A percentile compares a stretch with the other conserved stretches of the same genome.
These are phyloP conservation scores for Arabidopsis suecica DNA, from an alignment of 345 rosid genomes.

Conservation along the genomic window DNA sequence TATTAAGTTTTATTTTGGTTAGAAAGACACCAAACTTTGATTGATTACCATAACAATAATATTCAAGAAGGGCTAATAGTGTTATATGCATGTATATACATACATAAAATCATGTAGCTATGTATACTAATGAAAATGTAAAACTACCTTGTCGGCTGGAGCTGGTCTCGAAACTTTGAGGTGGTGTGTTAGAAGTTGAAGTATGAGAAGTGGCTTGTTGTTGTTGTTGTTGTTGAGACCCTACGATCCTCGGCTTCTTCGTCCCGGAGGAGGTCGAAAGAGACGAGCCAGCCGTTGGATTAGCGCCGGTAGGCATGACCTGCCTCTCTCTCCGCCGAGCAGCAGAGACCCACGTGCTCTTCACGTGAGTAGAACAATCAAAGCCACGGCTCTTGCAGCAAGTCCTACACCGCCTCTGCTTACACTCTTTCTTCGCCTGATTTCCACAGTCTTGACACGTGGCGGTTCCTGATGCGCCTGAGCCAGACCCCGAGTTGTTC, in stretches of 20 bases:
- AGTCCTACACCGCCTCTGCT: conserved; percentile 83
- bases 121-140: background rate
- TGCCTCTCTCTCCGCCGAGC: conserved; percentile 90
- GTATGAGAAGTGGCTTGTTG: conserved; percentile 81
- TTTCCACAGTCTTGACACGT: conserved; percentile 99
- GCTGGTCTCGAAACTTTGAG: conserved; percentile 89
- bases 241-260: conserved; percentile 78
- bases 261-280: conserved; percentile 73
- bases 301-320: conserved; percentile 48
- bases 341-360: conserved; percentile 99
- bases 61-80: background rate
- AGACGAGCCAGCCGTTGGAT: conserved; percentile 67
- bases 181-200: conserved; percentile 91
- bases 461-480: conserved; percentile 56
- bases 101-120: conserved; percentile 24
- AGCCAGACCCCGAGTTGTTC: conserved; percentile 48
- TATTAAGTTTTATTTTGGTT: background rate
- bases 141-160: conserved; percentile 84
- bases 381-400: conserved; percentile 96
- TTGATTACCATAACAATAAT: background rate
- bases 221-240: conserved; percentile 61
- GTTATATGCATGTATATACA: background rate
- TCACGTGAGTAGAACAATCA: conserved; percentile 91
- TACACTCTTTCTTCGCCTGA: conserved; percentile 96
- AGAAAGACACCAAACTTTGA: background rate